Conservation (phyloP, 148 eudicot species). For the Camellia granthamiana region DNA sequence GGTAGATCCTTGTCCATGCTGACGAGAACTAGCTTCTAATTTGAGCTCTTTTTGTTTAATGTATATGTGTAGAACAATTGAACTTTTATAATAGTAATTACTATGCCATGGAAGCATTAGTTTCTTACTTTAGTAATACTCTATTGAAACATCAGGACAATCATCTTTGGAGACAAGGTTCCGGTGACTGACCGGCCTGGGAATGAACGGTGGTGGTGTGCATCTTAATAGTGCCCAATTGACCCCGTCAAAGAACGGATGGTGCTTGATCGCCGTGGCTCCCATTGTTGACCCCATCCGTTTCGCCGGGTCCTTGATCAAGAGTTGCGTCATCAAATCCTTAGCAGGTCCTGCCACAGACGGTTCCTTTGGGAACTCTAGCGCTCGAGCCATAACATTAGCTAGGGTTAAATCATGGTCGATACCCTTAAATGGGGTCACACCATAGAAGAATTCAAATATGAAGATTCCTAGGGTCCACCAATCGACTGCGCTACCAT, state of each 20-base stretch:
- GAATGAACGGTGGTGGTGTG: slow-evolving; percentile 30
- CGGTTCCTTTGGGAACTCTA: slow-evolving; percentile 42
- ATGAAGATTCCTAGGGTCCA: slow-evolving; percentile 56
- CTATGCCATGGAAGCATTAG: too few relatives aligned
- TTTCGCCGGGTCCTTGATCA: slow-evolving; percentile 30
- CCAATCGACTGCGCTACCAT: slow-evolving; percentile 59
- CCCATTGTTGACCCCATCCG: slow-evolving; percentile 42
- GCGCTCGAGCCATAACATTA: slow-evolving; percentile 40
- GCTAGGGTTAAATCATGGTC: slow-evolving; percentile 41
- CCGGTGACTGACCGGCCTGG: slow-evolving; percentile 4
- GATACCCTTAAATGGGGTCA: slow-evolving; percentile 49
- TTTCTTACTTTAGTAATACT: slow-evolving; percentile 11
- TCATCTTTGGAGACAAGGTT: slow-evolving; percentile 6
- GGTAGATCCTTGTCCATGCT: too few relatives aligned
- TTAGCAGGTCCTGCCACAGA: slow-evolving; percentile 18
- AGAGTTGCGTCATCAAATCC: slow-evolving; percentile 31
- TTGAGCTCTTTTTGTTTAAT: too few relatives aligned
- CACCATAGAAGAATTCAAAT: slow-evolving; percentile 41
- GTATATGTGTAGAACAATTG: too few relatives aligned
- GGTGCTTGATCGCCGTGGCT: slow-evolving; percentile 36
- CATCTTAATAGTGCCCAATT: slow-evolving; percentile 47
- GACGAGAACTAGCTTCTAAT: too few relatives aligned
- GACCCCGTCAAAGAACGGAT: slow-evolving; percentile 31
- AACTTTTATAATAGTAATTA: too few relatives aligned
- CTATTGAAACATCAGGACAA: slow-evolving; percentile 16